A percentile compares a stretch with the other conserved stretches of the same genome.
Conservation (phyloP, 345 rosid genomes). For the Xanthoceras sorbifolium region DNA sequence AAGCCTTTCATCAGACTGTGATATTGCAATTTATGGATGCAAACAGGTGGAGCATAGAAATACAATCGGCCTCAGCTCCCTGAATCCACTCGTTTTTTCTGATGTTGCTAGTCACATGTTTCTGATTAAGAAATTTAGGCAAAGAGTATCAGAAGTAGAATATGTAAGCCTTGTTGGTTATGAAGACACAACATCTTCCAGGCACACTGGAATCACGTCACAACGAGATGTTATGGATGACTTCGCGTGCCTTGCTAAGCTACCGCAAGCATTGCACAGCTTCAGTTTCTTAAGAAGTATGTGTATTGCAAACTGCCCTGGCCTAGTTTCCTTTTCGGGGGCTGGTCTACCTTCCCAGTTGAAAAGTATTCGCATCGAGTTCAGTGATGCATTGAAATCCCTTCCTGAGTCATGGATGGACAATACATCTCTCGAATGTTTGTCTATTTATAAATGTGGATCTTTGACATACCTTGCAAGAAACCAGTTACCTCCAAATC, state of each 20-base stretch:
- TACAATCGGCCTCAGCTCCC: neutral
- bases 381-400: neutral
- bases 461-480: neutral
- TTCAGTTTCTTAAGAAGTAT: slow-evolving; percentile 1
- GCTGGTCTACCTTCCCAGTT: slow-evolving; percentile 5
- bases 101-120: neutral
- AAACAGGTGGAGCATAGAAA: slow-evolving; percentile 5
- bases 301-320: neutral
- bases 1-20: neutral
- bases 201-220: no score
- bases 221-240: neutral
- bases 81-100: neutral
- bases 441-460: neutral
- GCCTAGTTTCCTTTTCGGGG: neutral
- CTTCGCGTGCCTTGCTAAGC: neutral
- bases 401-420: neutral
- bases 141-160: neutral
- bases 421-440: neutral
- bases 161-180: neutral
- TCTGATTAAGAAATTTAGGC: neutral
- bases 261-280: neutral
- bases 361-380: neutral
- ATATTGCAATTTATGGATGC: slow-evolving; percentile 3
- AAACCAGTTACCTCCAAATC: neutral
- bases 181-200: neutral